phyloP scores from a whole-genome alignment of 2,329 filamentous ascomycete genomes.

The Sphaerulina musiva region DNA sequence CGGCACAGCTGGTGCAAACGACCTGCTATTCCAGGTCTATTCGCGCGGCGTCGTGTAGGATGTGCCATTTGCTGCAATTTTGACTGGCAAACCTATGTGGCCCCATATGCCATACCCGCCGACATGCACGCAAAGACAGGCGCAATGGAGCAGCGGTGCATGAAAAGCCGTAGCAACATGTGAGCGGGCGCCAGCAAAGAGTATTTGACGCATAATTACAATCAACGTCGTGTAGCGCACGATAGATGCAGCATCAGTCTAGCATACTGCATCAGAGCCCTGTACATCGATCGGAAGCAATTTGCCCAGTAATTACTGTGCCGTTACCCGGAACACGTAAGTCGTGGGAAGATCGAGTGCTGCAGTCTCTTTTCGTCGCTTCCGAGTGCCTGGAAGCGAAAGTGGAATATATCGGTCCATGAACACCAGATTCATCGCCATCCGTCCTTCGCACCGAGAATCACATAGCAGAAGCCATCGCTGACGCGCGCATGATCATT shows the following conservation, averaged over 20 bases:
- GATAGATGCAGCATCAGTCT: neutral
- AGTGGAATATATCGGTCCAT: neutral
- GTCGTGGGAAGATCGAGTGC: neutral
- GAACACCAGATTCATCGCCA: neutral
- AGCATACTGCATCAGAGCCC: neutral
- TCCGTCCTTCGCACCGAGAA: neutral
- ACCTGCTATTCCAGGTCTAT: neutral
- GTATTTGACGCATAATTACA: neutral
- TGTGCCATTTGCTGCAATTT: neutral
- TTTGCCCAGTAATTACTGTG: neutral
- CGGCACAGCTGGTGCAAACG: no score
- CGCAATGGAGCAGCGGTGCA: no score
- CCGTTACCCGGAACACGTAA: neutral
- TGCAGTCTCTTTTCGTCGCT: constrained; percentile 11
- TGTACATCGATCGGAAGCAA: neutral
- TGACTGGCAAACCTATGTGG: neutral
- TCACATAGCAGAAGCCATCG: neutral
- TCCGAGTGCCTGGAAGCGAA: neutral
- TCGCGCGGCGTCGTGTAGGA: neutral
- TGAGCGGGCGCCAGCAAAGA: neutral
- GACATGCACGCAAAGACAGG: neutral
- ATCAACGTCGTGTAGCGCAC: neutral
- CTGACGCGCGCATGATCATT: neutral
- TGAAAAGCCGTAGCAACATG: neutral
- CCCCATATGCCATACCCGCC: neutral